Evolutionary conservation across 257 asterid species (phyloP), one percentile per base, ranked within the genome.

Genomic region (Forsythia suspensa): DNA sequence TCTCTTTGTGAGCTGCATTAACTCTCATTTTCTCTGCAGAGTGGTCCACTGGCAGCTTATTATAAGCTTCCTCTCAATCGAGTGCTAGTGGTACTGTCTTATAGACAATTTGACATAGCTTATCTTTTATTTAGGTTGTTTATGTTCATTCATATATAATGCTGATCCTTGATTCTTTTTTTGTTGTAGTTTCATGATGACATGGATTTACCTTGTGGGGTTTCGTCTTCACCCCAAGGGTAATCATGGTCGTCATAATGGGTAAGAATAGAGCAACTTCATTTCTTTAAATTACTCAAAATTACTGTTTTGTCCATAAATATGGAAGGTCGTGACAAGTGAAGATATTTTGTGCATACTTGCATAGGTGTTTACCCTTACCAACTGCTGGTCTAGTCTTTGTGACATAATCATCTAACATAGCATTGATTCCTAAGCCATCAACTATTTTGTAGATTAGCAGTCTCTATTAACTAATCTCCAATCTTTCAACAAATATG

Each of bases 1-100:
- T 43, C 57, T 48, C 51, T 43, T 20, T 77, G 8, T 39, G 24
- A 43, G 61, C 82, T 80, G 67, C 76, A 37, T 57, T 76, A 75
- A 66, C 68, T 42, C 42, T 16, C 11, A 8, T 70, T 74, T 83
- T 42, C 82, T 67, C 57, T 83, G 82, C 87, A 95, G 99, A 87
- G 85, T 81, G 97, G 98, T 72, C 97, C 99, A 70, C 96, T 95
- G 78, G 99, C 97, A 76, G 98, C 98, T 59, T 95, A 93, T 84
- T 95, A 93, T 85, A 93, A 92, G 87, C 97, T 95, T 78, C 98
- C 98, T 78, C 99, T 95, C 80, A 95, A 90, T 70, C 93, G 99
- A 72, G 98, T 95, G 42, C 76, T 93, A 29, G 87, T 93, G 98
- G 99, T 95, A 91, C 12, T 5, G 16, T 70, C 41, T 52, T 76